phyloP scores from a whole-genome alignment of 2,329 filamentous ascomycete species.

The Colletotrichum sansevieriae region DNA sequence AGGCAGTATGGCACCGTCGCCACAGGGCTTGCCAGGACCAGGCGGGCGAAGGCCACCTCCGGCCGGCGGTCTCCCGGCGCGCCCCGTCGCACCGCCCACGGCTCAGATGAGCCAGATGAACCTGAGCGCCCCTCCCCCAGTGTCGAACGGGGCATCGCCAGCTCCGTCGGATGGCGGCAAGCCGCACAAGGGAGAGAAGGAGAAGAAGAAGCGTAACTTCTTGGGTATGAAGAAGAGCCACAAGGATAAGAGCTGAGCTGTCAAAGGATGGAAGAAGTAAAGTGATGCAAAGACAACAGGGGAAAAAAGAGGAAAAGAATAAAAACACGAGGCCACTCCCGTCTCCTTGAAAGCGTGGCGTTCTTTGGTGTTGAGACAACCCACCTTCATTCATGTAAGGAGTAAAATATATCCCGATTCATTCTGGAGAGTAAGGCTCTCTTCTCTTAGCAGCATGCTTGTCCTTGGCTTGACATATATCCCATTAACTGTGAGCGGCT shows the following conservation, averaged over 20 bases:
- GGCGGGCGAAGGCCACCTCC: constrained; percentile 46
- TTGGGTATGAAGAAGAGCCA: constrained; percentile 69
- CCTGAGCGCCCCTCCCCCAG: constrained; percentile 53
- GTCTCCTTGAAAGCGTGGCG: constrained; percentile 24
- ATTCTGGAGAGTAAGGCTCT: too few relatives aligned
- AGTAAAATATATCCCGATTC: not conserved
- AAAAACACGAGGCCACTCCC: not conserved
- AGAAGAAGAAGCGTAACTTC: constrained; percentile 73
- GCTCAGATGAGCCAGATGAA: constrained; percentile 69
- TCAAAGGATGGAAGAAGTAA: not conserved
- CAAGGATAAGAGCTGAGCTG: constrained; percentile 39
- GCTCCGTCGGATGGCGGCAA: constrained; percentile 53
- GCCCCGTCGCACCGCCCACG: constrained; percentile 61
- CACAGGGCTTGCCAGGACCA: constrained; percentile 29
- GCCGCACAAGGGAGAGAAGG: constrained; percentile 68
- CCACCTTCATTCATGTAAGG: not conserved
- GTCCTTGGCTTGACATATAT: too few relatives aligned
- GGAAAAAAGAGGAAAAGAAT: not conserved
- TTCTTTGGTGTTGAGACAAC: constrained; percentile 24
- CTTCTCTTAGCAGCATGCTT: too few relatives aligned
- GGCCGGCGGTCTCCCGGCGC: constrained; percentile 52
- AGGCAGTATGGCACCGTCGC: constrained; percentile 46
- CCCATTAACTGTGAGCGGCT: too few relatives aligned
- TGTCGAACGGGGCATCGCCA: constrained; percentile 40
- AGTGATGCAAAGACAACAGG: not conserved